These are phyloP conservation scores for Cenchrus purpureus DNA, from an alignment of 176 grass and related monocot genomes.

Conservation along the genomic window DNA sequence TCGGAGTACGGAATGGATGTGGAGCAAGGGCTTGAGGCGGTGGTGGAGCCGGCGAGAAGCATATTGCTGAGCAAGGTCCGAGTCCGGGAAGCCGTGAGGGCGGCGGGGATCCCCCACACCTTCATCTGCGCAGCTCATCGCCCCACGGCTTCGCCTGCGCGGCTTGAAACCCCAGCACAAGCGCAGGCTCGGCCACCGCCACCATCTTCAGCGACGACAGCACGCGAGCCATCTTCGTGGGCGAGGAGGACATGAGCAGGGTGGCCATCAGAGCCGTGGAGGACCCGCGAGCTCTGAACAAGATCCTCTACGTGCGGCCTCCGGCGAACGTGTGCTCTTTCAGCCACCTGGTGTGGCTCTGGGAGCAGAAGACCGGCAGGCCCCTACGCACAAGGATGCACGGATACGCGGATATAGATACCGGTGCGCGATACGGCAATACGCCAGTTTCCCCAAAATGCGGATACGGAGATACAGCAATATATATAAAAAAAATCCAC, in stretches of 20 bases:
- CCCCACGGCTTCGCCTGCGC: slow-evolving; percentile 9
- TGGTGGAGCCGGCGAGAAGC: slow-evolving; percentile 44
- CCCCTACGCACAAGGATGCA: slow-evolving; percentile 1
- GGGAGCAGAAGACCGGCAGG: slow-evolving; percentile 53
- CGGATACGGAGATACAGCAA: too few relatives aligned
- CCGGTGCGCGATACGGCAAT: too few relatives aligned
- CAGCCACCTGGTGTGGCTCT: slow-evolving; percentile 36
- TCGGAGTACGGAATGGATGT: slow-evolving; percentile 52
- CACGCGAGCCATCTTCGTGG: slow-evolving; percentile 21
- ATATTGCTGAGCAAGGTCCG: slow-evolving; percentile 20
- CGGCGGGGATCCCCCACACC: slow-evolving; percentile 47
- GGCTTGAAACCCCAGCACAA: background rate
- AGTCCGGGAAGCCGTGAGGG: slow-evolving; percentile 17
- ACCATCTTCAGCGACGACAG: slow-evolving; percentile 51
- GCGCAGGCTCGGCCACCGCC: background rate
- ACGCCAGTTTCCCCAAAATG: too few relatives aligned
- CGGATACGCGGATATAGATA: too few relatives aligned
- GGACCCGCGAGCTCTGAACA: slow-evolving; percentile 56
- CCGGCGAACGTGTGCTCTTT: slow-evolving; percentile 36
- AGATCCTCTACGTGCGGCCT: slow-evolving; percentile 55
- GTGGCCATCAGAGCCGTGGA: slow-evolving; percentile 48
- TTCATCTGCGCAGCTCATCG: slow-evolving; percentile 43
- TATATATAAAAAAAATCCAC: too few relatives aligned
- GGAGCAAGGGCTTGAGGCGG: background rate
- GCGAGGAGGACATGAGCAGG: slow-evolving; percentile 55